Percentiles rank a stretch among this genome's conserved stretches.
These are phyloP conservation scores for Melastoma malabathricum DNA, from an alignment of 345 rosid genomes.

Conservation along the genomic window DNA sequence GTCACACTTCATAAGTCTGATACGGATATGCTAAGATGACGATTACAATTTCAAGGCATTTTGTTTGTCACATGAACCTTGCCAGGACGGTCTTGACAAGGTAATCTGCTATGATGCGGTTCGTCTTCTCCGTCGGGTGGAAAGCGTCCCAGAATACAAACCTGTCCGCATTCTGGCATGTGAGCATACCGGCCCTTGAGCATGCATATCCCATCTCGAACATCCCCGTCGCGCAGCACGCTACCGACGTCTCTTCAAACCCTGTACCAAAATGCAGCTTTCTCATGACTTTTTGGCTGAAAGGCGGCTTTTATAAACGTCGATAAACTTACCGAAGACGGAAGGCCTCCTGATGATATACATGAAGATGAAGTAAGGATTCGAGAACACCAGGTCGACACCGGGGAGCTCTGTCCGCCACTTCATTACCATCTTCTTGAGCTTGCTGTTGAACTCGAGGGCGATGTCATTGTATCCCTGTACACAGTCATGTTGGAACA, in stretches of 20 bases:
- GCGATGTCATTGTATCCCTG: slow-evolving; percentile 26
- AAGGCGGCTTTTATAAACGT: no score
- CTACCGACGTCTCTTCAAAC: slow-evolving; percentile 31
- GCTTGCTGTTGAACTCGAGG: slow-evolving; percentile 39
- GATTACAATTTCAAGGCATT: no score
- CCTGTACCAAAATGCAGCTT: slow-evolving; percentile 11
- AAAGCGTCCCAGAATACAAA: slow-evolving; percentile 45
- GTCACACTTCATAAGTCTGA: no score
- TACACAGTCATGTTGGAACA: slow-evolving; percentile 20
- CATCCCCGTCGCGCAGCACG: slow-evolving; percentile 53
- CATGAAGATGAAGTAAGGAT: slow-evolving; percentile 29
- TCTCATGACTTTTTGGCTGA: no score
- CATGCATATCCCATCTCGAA: slow-evolving; percentile 61
- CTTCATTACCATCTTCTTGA: slow-evolving; percentile 17
- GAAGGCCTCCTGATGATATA: slow-evolving; percentile 25
- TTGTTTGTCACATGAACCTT: slow-evolving; percentile 11
- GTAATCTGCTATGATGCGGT: slow-evolving; percentile 14
- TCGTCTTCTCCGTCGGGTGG: slow-evolving; percentile 30
- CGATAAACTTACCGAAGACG: slow-evolving; percentile 22
- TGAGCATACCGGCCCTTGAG: slow-evolving; percentile 11
- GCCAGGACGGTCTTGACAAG: slow-evolving; percentile 12
- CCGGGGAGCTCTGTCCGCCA: slow-evolving; percentile 29
- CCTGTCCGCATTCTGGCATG: slow-evolving; percentile 50
- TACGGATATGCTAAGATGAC: not conserved
- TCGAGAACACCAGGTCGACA: slow-evolving; percentile 24